Evolutionary conservation across 176 grass and related monocot genomes (phyloP), one percentile per base, ranked within the genome.

Genomic region (Eleusine indica): DNA sequence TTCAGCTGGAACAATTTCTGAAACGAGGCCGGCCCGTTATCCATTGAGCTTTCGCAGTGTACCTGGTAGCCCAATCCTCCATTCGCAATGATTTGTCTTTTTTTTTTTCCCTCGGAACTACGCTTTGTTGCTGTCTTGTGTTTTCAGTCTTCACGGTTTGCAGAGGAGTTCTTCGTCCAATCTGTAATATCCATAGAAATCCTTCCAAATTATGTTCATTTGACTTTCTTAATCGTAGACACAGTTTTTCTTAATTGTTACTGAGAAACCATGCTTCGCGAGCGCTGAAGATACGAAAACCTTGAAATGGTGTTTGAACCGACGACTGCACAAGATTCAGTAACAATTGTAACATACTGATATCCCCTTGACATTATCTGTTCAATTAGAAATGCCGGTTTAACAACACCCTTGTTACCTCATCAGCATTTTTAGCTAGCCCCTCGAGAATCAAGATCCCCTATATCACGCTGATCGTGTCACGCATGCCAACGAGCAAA

Each of bases 341-440:
- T 44, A 66, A 35, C 32, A 35, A 35, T 35, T 35, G 32, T 35
- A 35, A 15, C 28, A 21, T 21, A 18, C 2, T 7, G 43, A 65
- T 48, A 21, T 9, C 41, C 3, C 5, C 16, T 37, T 8, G 56
- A 58, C 1, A 12, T 19, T 49, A 21, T 21, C 43, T 38, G 7
- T 21, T 43, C 42, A 49, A 63, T 30, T 63, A n/a, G 9, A 77
- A 63, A 8, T 25, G 40, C 1, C 16, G 30, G 15, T 25, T 18
- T 12, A 0, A 16, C 37, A 2, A 2, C 32, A 35, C 32, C 32
- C 32, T 35, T 35, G 32, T 35, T 35, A 35, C 32, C 1, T 35
- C 18, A 21, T 69, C 51, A 25, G 11, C 46, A 69, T 14, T 32
- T 52, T 80, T 41, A 70, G 70, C 32, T 66, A 81, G 78, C 79